Base-by-base conservation (phyloP, 2,329 filamentous ascomycete genomes). In the Pestalotiopsis sp. region DNA sequence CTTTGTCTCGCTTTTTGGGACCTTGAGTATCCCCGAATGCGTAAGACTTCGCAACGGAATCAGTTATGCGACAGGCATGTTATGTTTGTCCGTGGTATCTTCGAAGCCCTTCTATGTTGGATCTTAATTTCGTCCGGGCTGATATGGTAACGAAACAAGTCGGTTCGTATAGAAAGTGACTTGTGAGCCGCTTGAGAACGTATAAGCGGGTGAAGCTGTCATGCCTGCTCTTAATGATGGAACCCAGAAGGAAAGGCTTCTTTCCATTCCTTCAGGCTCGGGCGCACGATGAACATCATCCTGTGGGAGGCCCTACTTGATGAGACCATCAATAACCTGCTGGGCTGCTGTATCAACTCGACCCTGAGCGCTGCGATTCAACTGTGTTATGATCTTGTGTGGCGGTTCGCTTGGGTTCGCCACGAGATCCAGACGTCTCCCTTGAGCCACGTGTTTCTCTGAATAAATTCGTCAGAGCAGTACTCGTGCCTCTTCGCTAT, bases 401-500 rank as follows among this genome's bases (percentile, higher is more conserved):
- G 70, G 73, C 71, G 69, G 45, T 73, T 72, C 64, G 66, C 68
- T 41, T 72, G 67, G 70, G 68, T 74, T 17, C 72, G 73, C 56
- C 52, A 70, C 58, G 70, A 75, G 49, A 49, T 74, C 23, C 70
- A 73, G 17, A 67, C 64, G 27, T 76, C 72, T 52, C 69, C 72
- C 14, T 67, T 71, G 68, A 64, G 71, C 31, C 67, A 76, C 63
- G 39, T 71, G 27, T 75, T 75, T 60, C 45, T 76, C 38, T 75
- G 45, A 62, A 62, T 7, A 36, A 17, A 36, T 7, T 72, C 39
- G 45, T 5, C 31, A 20, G n/a, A 4, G 27, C 17, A 23, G 12
- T 20, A 27, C 9, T 5, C 17, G 49, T 57, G 64, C 11, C 13
- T 14, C 27, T 25, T n/a, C 13, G 23, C 27, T n/a, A 14, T 56